A percentile compares a stretch with the other conserved stretches of the same genome.
These are phyloP conservation scores for Huiozyma naganishii DNA, from an alignment of 805 yeast genomes.

Conservation along the genomic window DNA sequence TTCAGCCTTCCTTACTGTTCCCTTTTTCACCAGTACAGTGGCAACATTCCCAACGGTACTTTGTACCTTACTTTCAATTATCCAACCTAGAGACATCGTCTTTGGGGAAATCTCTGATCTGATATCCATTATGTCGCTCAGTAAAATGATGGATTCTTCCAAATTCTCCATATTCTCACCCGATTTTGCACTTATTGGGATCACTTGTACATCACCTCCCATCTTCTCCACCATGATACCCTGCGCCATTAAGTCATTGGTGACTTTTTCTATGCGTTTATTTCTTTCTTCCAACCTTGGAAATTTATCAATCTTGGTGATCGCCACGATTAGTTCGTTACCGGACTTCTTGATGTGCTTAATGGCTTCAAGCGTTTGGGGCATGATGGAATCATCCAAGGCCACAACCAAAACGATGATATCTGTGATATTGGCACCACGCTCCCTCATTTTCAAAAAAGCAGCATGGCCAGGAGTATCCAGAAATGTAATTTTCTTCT, in stretches of 20 bases:
- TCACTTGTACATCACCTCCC: slow-evolving; percentile 92
- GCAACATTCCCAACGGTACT: slow-evolving; percentile 81
- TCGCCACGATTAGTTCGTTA: slow-evolving; percentile 63
- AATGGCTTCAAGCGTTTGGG: slow-evolving; percentile 92
- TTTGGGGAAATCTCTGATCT: slow-evolving; percentile 41
- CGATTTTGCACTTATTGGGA: slow-evolving; percentile 78
- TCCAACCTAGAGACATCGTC: slow-evolving; percentile 66
- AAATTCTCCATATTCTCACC: slow-evolving; percentile 83
- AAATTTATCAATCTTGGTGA: slow-evolving; percentile 82
- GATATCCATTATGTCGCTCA: slow-evolving; percentile 75
- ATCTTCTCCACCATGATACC: slow-evolving; percentile 83
- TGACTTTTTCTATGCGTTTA: slow-evolving; percentile 62
- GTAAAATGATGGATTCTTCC: slow-evolving; percentile 78
- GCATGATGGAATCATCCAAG: slow-evolving; percentile 96
- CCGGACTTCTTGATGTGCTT: slow-evolving; percentile 66
- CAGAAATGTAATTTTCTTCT: slow-evolving; percentile 72
- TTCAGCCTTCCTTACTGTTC: slow-evolving; percentile 59
- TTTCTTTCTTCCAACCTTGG: slow-evolving; percentile 29
- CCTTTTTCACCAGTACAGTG: slow-evolving; percentile 73
- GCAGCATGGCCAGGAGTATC: slow-evolving; percentile 99
- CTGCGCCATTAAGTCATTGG: slow-evolving; percentile 62
- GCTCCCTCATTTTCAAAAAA: slow-evolving; percentile 86
- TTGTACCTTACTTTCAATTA: slow-evolving; percentile 73
- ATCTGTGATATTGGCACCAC: slow-evolving; percentile 93
- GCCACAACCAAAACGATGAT: slow-evolving; percentile 88